Percentiles rank a stretch among this genome's conserved stretches.
These are phyloP conservation scores for Tetragonia tetragonoides DNA, from an alignment of 148 eudicot genomes.

Conservation along the genomic window DNA sequence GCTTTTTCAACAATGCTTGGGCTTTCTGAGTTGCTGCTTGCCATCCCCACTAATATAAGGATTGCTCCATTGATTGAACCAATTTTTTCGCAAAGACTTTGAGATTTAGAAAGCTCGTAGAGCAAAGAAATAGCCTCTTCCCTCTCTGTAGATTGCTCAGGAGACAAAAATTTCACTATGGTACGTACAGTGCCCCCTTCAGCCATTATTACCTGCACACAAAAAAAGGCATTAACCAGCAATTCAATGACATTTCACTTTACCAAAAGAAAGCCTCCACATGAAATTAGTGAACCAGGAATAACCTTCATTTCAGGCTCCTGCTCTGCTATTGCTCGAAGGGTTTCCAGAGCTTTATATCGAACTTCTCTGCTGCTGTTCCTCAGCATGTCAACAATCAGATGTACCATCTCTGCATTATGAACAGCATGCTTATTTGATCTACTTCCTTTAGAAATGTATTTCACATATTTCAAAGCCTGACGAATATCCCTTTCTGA, in stretches of 20 bases:
- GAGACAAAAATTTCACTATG: slow-evolving; percentile 62
- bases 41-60: slow-evolving; percentile 78
- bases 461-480: slow-evolving; percentile 59
- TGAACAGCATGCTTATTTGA: slow-evolving; percentile 58
- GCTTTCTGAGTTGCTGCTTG: slow-evolving; percentile 80
- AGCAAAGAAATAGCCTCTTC: slow-evolving; percentile 76
- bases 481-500: slow-evolving; percentile 56
- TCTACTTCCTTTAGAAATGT: slow-evolving; percentile 49
- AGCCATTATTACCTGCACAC: slow-evolving; percentile 74
- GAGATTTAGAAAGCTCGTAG: slow-evolving; percentile 87
- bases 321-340: slow-evolving; percentile 62
- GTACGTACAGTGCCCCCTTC: slow-evolving; percentile 79
- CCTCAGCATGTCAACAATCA: slow-evolving; percentile 66
- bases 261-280: background rate
- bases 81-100: slow-evolving; percentile 65
- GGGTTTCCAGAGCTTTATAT: slow-evolving; percentile 71
- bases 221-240: background rate
- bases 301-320: slow-evolving; percentile 76
- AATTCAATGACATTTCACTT: slow-evolving; percentile 14
- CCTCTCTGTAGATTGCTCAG: slow-evolving; percentile 69
- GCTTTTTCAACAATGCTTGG: slow-evolving; percentile 65
- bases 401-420: slow-evolving; percentile 54
- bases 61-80: slow-evolving; percentile 89
- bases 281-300: background rate
- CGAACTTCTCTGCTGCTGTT: slow-evolving; percentile 63